Evolutionary conservation across 2,329 filamentous ascomycete species (phyloP).

Genomic region (Fusarium nodosum): DNA sequence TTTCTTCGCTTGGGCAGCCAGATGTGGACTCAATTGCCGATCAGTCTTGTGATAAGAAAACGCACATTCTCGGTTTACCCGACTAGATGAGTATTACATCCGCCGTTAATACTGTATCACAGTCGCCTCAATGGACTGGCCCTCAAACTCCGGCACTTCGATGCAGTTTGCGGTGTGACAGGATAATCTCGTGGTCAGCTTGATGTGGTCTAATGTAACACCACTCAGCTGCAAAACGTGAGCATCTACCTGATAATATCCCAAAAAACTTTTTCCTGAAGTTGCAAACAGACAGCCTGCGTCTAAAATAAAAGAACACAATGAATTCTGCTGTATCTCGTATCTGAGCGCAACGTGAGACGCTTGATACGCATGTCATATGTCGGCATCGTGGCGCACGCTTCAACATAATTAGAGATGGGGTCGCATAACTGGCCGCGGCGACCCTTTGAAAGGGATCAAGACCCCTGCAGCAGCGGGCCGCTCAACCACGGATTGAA

Average conservation of each 20-base stretch:
- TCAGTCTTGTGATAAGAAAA: slow-evolving; percentile 20
- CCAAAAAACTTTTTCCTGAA: not conserved
- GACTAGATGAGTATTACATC: slow-evolving; percentile 9
- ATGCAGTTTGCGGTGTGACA: slow-evolving; percentile 46
- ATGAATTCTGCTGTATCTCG: not conserved
- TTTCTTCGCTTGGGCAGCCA: slow-evolving; percentile 6
- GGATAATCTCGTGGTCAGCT: slow-evolving; percentile 37
- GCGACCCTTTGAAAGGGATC: slow-evolving; percentile 33
- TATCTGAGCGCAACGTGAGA: not conserved
- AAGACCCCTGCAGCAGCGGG: slow-evolving; percentile 48
- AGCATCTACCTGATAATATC: slow-evolving; percentile 4
- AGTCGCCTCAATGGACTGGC: slow-evolving; percentile 18
- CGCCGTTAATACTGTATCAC: slow-evolving; percentile 26
- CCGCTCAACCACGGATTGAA: slow-evolving; percentile 44
- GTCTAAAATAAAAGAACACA: not conserved
- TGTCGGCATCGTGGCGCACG: slow-evolving; percentile 32
- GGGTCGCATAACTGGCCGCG: slow-evolving; percentile 45
- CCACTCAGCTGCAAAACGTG: slow-evolving; percentile 15
- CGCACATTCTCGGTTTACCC: slow-evolving; percentile 14
- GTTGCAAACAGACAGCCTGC: not conserved
- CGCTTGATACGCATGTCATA: slow-evolving; percentile 21
- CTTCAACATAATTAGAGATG: slow-evolving; percentile 24
- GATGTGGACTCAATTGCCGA: slow-evolving; percentile 4
- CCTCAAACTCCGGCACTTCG: slow-evolving; percentile 7
- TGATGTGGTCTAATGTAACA: slow-evolving; percentile 45